Conservation (phyloP, 192 early-diverging fungal species). For the Rhizoclosmatium globosum region DNA sequence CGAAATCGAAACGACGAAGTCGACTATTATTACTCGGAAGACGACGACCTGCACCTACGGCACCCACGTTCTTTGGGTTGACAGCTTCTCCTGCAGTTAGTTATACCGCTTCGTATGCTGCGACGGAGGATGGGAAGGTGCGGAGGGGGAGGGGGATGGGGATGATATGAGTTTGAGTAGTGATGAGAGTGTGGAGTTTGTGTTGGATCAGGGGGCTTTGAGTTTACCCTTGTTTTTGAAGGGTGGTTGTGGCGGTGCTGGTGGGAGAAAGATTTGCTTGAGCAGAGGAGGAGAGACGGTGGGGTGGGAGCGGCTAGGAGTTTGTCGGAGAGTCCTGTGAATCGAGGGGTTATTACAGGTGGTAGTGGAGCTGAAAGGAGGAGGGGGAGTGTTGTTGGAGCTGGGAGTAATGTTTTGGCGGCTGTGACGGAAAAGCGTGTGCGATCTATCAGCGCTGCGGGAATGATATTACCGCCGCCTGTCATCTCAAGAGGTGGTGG, state of each 20-base stretch:
- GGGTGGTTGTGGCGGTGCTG: not conserved
- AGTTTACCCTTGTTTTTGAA: constrained; percentile 24
- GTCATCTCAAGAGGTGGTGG: not conserved
- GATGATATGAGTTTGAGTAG: constrained; percentile 14
- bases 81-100: not conserved
- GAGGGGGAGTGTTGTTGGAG: not conserved
- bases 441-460: too few species aligned
- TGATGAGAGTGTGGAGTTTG: constrained; percentile 34
- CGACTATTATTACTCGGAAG: constrained; percentile 39
- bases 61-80: not conserved
- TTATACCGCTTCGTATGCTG: not conserved
- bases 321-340: constrained; percentile 17
- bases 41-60: constrained; percentile 24
- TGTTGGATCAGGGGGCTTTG: constrained; percentile 3
- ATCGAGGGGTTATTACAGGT: not conserved
- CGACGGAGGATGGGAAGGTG: not conserved
- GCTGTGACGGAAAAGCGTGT: not conserved
- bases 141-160: not conserved
- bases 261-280: not conserved
- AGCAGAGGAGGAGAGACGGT: not conserved
- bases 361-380: not conserved
- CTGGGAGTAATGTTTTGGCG: not conserved
- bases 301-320: not conserved
- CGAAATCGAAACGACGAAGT: constrained; percentile 18
- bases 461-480: not conserved